phyloP scores from a whole-genome alignment of 352 stramenopile species.

The Pythium dissotocum region DNA sequence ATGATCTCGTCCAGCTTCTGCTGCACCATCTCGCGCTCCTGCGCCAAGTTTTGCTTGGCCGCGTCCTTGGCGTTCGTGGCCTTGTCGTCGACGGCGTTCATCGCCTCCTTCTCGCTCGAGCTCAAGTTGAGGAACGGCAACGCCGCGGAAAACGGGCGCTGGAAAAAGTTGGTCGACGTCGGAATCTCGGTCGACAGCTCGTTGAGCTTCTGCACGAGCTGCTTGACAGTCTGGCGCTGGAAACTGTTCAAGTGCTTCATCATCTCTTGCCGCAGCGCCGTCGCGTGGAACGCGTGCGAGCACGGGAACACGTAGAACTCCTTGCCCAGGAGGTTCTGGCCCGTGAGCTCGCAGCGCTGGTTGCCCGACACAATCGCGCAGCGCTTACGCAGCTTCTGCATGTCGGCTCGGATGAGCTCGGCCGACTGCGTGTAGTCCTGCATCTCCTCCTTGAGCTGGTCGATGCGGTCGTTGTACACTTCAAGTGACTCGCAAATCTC shows the following conservation, averaged over 20 bases:
- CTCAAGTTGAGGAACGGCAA: conserved; percentile 71
- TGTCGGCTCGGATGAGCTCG: conserved; percentile 88
- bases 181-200: conserved; percentile 82
- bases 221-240: conserved; percentile 88
- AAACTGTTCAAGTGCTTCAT: conserved; percentile 89
- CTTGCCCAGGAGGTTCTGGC: conserved; percentile 85
- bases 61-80: conserved; percentile 50
- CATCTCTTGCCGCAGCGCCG: conserved; percentile 88
- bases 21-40: conserved; percentile 90
- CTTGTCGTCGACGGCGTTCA: conserved; percentile 50
- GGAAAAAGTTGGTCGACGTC: conserved; percentile 74
- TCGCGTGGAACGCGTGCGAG: conserved; percentile 92
- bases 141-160: conserved; percentile 48
- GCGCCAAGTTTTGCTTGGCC: conserved; percentile 74
- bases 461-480: conserved; percentile 90
- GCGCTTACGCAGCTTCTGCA: conserved; percentile 86
- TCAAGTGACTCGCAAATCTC: conserved; percentile 93
- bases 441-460: conserved; percentile 93
- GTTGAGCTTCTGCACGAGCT: conserved; percentile 87
- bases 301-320: conserved; percentile 96
- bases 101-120: conserved; percentile 71
- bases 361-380: conserved; percentile 87
- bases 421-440: conserved; percentile 91
- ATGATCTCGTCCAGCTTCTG: conserved; percentile 94
- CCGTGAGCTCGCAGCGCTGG: conserved; percentile 88